Conservation (phyloP, 208 protist genomes). For the Crithidia brevicula region DNA sequence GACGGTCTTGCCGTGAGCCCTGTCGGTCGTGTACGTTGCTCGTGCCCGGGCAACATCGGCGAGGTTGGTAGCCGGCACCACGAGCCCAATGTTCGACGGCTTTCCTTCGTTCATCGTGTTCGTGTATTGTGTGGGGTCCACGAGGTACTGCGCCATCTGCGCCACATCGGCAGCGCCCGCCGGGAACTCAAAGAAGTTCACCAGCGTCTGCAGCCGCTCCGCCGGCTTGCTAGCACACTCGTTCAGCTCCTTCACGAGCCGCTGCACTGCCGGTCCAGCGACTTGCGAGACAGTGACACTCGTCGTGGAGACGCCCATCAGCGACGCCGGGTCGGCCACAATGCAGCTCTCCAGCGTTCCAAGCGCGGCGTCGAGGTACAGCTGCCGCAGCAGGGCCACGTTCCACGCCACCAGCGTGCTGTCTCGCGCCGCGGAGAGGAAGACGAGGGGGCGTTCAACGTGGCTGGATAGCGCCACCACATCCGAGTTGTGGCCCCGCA, state of each 20-base stretch:
- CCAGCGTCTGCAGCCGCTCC: constrained; percentile 66
- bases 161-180: constrained; percentile 68
- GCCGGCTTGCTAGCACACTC: constrained; percentile 42
- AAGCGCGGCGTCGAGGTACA: constrained; percentile 74
- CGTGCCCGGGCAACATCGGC: constrained; percentile 46
- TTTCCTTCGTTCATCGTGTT: constrained; percentile 30
- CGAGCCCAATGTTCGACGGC: constrained; percentile 36
- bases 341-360: constrained; percentile 62
- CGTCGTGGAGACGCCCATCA: constrained; percentile 50
- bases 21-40: constrained; percentile 64
- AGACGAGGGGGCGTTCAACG: constrained; percentile 87
- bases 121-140: constrained; percentile 48
- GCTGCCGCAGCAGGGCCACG: constrained; percentile 66
- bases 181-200: constrained; percentile 84
- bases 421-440: constrained; percentile 91
- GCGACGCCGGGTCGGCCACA: constrained; percentile 51
- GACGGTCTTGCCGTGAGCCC: constrained; percentile 73
- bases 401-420: constrained; percentile 89
- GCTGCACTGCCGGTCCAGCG: constrained; percentile 54
- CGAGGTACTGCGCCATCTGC: constrained; percentile 44
- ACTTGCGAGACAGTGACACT: constrained; percentile 46
- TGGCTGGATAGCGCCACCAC: constrained; percentile 82
- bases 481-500: constrained; percentile 89
- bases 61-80: constrained; percentile 53
- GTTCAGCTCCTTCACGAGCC: constrained; percentile 61